Conservation (phyloP, 2,329 filamentous ascomycete genomes). For the Colletotrichum sp. region DNA sequence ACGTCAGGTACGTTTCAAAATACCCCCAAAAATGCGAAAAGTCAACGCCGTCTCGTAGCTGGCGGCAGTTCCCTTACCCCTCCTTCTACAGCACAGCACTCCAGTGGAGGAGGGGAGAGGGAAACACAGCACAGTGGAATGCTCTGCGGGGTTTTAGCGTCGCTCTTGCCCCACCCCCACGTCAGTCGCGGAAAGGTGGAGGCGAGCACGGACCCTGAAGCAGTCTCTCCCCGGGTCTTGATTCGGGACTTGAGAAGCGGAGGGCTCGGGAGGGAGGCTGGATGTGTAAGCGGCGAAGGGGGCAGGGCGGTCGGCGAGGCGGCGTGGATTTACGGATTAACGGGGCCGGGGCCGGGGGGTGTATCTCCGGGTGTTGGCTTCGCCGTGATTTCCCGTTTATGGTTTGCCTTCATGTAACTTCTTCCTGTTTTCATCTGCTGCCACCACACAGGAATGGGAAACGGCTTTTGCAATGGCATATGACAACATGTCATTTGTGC, state of each 20-base stretch:
- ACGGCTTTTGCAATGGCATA: neutral
- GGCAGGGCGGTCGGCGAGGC: neutral
- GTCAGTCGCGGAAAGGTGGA: neutral
- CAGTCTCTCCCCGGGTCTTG: neutral
- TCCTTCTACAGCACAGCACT: neutral
- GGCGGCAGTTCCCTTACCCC: neutral
- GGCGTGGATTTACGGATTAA: neutral
- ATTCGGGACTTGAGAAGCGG: neutral
- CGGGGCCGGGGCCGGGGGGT: neutral
- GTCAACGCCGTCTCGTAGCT: neutral
- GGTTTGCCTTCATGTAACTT: neutral
- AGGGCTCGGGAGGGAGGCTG: neutral
- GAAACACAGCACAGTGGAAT: neutral
- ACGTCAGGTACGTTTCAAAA: neutral
- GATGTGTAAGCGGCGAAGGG: neutral
- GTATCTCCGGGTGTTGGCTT: neutral
- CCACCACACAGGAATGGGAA: neutral
- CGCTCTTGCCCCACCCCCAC: slow-evolving; percentile 9
- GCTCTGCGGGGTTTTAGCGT: neutral
- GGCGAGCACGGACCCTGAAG: neutral
- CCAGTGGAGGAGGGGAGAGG: neutral
- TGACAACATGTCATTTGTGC: rapidly evolving
- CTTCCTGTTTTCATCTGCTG: neutral
- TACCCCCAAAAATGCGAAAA: neutral
- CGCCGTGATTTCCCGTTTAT: neutral